A percentile compares a stretch with the other conserved stretches of the same genome.
Conservation (phyloP, 371 early-diverging fungal genomes). For the Rhizomucor pusillus region DNA sequence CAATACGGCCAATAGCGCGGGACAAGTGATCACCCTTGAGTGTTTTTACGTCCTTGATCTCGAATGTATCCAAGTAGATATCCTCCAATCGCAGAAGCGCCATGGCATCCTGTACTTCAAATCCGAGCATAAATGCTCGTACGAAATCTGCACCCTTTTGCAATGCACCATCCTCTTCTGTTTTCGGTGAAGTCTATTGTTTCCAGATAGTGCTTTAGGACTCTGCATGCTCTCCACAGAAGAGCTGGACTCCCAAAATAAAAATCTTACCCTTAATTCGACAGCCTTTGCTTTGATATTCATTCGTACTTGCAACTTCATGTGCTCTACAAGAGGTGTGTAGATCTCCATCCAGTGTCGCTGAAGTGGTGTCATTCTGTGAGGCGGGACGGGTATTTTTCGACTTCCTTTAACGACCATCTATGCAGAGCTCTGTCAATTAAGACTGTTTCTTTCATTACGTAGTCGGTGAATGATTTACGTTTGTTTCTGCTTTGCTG, state of each 20-base stretch:
- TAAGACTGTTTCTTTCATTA: slow-evolving; percentile 26
- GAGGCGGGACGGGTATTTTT: slow-evolving; percentile 89
- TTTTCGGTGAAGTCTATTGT: slow-evolving; percentile 71
- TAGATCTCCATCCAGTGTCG: slow-evolving; percentile 98
- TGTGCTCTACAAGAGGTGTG: slow-evolving; percentile 97
- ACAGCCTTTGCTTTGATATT: slow-evolving; percentile 87
- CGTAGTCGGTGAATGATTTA: slow-evolving; percentile 21
- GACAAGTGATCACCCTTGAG: slow-evolving; percentile 95
- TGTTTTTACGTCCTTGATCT: slow-evolving; percentile 98
- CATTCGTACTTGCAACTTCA: slow-evolving; percentile 97
- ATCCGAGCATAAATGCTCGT: slow-evolving; percentile 90
- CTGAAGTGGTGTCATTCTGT: slow-evolving; percentile 91
- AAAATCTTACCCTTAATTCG: slow-evolving; percentile 74
- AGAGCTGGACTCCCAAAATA: slow-evolving; percentile 3
- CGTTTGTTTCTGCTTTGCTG: slow-evolving; percentile 30
- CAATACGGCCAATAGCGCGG: slow-evolving; percentile 98
- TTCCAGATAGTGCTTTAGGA: background rate
- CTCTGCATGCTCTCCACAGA: background rate
- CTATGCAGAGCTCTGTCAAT: slow-evolving; percentile 14
- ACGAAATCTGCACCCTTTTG: slow-evolving; percentile 97
- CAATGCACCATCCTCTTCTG: slow-evolving; percentile 82
- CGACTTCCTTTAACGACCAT: slow-evolving; percentile 59
- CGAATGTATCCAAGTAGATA: slow-evolving; percentile 94
- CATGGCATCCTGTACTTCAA: slow-evolving; percentile 92
- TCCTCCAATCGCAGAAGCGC: slow-evolving; percentile 95